Conservation (phyloP, 495 filamentous ascomycete species). For the Thozetella sp. region DNA sequence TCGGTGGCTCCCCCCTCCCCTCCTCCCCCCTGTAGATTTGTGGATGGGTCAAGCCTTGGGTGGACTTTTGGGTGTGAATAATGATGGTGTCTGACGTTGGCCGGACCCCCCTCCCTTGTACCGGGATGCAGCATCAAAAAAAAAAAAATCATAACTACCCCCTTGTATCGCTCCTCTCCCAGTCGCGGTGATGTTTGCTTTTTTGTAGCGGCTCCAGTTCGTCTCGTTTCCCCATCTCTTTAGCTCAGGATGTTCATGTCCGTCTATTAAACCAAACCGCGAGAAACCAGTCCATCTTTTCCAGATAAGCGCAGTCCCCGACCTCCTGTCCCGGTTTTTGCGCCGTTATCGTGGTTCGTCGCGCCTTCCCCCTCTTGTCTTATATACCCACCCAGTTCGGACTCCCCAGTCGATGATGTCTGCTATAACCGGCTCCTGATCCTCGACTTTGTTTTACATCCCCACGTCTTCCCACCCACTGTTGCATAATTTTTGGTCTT, state of each 20-base stretch:
- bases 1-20: too few relatives aligned
- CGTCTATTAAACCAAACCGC: too few relatives aligned
- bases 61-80: background rate
- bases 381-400: background rate
- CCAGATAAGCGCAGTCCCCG: background rate
- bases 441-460: background rate
- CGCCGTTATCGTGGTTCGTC: background rate
- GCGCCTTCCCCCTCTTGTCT: background rate
- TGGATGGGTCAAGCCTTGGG: background rate
- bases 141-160: background rate
- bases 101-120: too few relatives aligned
- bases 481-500: background rate
- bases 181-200: background rate
- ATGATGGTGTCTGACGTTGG: slow-evolving; percentile 1
- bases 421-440: background rate
- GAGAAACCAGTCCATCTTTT: background rate
- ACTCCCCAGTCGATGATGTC: background rate
- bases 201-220: background rate
- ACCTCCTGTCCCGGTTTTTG: background rate
- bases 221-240: background rate
- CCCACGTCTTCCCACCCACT: background rate
- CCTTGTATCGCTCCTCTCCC: background rate
- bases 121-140: background rate
- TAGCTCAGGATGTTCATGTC: too few relatives aligned
- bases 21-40: background rate